Evolutionary conservation across 805 yeast species (phyloP), one percentile per base, ranked within the genome.

Genomic region (Kodamaea neixiangensis): DNA sequence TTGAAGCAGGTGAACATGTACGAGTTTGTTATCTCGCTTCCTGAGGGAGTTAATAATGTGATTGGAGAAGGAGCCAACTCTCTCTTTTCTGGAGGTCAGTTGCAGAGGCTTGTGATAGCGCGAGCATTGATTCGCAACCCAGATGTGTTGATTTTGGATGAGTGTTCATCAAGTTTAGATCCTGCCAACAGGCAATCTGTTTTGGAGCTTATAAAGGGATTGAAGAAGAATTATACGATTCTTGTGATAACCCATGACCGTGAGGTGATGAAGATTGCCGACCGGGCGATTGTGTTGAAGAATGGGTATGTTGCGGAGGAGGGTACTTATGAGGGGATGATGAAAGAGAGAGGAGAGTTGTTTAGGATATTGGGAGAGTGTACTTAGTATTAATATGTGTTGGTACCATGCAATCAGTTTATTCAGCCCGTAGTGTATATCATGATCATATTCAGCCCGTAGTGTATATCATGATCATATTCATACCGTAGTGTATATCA

Each of bases 141-240:
- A 0, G 70, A 72, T 25, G 57, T 84, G 7, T 73, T 84, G n/a
- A 75, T 94, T 5, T 66, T 94, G 45, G 99, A 94, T 67, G 99
- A 94, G 64, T 86, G 92, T 58, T 91, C 98, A 0, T 85, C 97
- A 0, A 87, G 96, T 0, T 71, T 94, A 45, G 99, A 94, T 63
- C 74, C 85, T 0, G 78, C 74, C 15, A 87, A 85, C 55, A 66
- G 87, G 0, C 58, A 61, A 6, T 61, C 64, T 1, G 78, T 94
- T n/a, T 69, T 76, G 13, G 60, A 75, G 1, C 56, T 89, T 51
- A 71, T 93, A 0, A 48, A 58, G 10, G 15, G 13, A 3, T 9
- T 48, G 21, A 57, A 61, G 1, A 65, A 71, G 13, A 38, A 47
- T 1, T 53, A 76, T 1, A 73, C 83, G 0, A 71, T 79, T 13